These are phyloP conservation scores for Diatrype stigma DNA, from an alignment of 2,329 filamentous ascomycete genomes.

Conservation along the genomic window DNA sequence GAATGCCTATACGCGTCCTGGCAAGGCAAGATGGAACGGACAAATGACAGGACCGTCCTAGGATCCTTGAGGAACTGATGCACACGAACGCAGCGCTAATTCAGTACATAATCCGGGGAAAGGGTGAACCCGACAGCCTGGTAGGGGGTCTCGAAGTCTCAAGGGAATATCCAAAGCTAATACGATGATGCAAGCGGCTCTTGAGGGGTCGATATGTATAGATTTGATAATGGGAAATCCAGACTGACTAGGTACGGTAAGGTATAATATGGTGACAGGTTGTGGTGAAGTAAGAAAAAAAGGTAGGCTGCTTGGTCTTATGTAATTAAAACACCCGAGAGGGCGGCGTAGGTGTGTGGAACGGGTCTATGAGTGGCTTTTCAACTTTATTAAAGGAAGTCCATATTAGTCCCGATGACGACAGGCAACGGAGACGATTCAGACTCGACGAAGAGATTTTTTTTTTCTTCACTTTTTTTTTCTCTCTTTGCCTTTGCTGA, in stretches of 20 bases:
- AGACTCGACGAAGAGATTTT: not conserved
- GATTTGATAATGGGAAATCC: slow-evolving; percentile 16
- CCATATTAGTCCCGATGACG: not conserved
- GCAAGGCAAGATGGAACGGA: not conserved
- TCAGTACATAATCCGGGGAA: slow-evolving; percentile 38
- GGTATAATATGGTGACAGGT: slow-evolving; percentile 19
- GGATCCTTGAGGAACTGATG: slow-evolving; percentile 13
- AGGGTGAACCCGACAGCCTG: slow-evolving; percentile 34
- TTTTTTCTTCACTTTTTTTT: not conserved
- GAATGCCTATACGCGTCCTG: not conserved
- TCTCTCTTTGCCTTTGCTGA: not conserved
- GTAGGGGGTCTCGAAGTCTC: slow-evolving; percentile 21
- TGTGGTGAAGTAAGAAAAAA: slow-evolving; percentile 37
- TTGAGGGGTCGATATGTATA: slow-evolving; percentile 29
- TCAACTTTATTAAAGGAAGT: not conserved
- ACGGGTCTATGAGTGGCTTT: not conserved
- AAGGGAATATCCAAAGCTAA: slow-evolving; percentile 27
- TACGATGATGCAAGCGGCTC: slow-evolving; percentile 31
- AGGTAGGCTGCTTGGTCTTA: slow-evolving; percentile 41
- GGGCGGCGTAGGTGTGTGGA: not conserved
- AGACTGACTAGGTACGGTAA: slow-evolving; percentile 18
- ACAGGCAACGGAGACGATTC: not conserved
- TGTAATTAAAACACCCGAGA: slow-evolving; percentile 39
- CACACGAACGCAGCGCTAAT: slow-evolving; percentile 35
- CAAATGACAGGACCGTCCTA: not conserved